phyloP scores from a whole-genome alignment of 2,329 filamentous ascomycete genomes.

The Parastagonospora avenae region DNA sequence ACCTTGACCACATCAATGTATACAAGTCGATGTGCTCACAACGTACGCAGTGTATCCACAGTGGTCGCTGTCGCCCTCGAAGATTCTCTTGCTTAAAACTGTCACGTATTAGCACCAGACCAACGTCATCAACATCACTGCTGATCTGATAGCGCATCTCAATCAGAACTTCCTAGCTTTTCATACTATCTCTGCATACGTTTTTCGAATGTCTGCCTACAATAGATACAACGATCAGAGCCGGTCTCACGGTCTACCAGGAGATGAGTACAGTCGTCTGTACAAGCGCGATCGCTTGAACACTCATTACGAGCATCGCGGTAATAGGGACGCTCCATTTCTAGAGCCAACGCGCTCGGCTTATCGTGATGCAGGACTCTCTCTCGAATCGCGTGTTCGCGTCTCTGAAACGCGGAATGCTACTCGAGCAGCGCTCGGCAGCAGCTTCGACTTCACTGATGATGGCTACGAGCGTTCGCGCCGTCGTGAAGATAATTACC shows the following conservation, averaged over 20 bases:
- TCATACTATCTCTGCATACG: too few species aligned
- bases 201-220: too few species aligned
- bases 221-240: too few species aligned
- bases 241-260: slow-evolving; percentile 5
- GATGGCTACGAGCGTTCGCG: neutral
- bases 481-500: neutral
- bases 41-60: too few species aligned
- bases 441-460: slow-evolving; percentile 12
- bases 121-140: too few species aligned
- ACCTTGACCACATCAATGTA: too few species aligned
- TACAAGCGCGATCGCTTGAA: slow-evolving; percentile 6
- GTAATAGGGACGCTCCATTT: neutral
- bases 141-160: too few species aligned
- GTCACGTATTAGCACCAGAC: too few species aligned
- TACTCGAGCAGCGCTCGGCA: slow-evolving; percentile 15
- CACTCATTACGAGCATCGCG: slow-evolving; percentile 1
- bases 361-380: slow-evolving; percentile 6
- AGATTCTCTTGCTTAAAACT: too few species aligned
- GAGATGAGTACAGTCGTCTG: slow-evolving; percentile 11
- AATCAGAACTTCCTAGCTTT: too few species aligned
- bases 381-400: slow-evolving; percentile 1
- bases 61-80: too few species aligned
- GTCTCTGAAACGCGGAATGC: slow-evolving; percentile 15
- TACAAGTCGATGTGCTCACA: too few species aligned
- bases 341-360: neutral